Evolutionary conservation across 176 grass and related monocot species (phyloP), one percentile per base, ranked within the genome.

Genomic region (Sorghum bicolor): DNA sequence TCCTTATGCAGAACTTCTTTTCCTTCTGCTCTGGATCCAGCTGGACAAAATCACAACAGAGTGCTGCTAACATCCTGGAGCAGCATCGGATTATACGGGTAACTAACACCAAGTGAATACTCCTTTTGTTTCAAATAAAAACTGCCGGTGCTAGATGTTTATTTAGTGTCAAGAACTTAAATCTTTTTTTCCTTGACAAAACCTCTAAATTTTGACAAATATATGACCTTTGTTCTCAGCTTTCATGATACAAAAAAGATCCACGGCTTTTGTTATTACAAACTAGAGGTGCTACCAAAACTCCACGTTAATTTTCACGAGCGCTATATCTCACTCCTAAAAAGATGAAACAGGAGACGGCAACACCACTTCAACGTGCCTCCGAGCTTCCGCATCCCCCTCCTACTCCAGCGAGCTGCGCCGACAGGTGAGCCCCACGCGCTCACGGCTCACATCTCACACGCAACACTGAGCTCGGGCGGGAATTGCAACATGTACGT

Each of bases 11-110:
- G 76, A 50, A 72, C 61, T 70, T 39, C 10, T 6, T 26, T 74
- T 74, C 0, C 22, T 14, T 12, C 15, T 41, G 2, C 28, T 15
- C 53, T 79, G 47, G 47, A 79, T 72, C 65, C 47, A 41, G 11
- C 65, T 36, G 50, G 22, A 50, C 22, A 73, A 80, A 64, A 50
- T 77, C 82, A 77, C 72, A 64, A 19, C 50, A 20, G 50, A 22
- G 50, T 57, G 2, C 52, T 8, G 52, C 47, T 34, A 52, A 20
- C 52, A 8, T 22, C 52, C 6, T 57, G 10, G 25, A 20, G 24
- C 1, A 41, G 10, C 24, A 30, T 12, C 10, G 6, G 4, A 25
- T 15, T 17, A 72, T 29, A 25, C 19, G 0, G 58, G 10, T 28
- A 25, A 62, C 5, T 37, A 39, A 10, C 33, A 68, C 33, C 30